A percentile compares a stretch with the other conserved stretches of the same genome.
These are phyloP conservation scores for Scheffersomyces amazonensis DNA, from an alignment of 805 yeast species.

Conservation along the genomic window DNA sequence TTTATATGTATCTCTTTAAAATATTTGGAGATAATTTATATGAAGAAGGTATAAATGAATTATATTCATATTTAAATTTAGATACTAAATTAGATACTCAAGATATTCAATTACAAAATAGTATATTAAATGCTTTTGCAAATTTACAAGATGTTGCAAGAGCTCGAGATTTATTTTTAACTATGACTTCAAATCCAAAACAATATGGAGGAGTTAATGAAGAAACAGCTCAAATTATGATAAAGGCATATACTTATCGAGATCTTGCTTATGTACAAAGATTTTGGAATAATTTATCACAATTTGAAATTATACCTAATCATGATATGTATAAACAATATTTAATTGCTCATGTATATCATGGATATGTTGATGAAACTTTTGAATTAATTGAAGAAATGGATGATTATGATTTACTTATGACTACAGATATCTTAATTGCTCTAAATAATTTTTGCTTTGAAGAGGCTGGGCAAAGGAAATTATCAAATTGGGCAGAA, in stretches of 20 bases:
- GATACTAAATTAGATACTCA: conserved; percentile 51
- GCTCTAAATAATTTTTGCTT: conserved; percentile 46
- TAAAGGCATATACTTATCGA: conserved; percentile 56
- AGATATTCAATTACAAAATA: conserved; percentile 57
- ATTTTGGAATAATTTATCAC: conserved; percentile 60
- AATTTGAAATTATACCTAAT: conserved; percentile 51
- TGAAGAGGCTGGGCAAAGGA: conserved; percentile 25
- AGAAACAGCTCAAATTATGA: conserved; percentile 64
- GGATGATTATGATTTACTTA: conserved; percentile 43
- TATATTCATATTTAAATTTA: conserved; percentile 63
- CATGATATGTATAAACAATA: conserved; percentile 55
- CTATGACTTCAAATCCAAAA: conserved; percentile 53
- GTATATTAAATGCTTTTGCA: conserved; percentile 62
- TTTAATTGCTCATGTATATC: conserved; percentile 67
- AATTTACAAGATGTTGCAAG: conserved; percentile 53
- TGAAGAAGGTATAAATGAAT: conserved; percentile 61
- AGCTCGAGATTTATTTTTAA: conserved; percentile 58
- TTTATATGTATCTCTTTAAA: conserved; percentile 58
- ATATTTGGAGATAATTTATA: conserved; percentile 59
- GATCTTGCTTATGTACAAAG: conserved; percentile 55
- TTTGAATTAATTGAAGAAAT: conserved; percentile 46
- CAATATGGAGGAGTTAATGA: conserved; percentile 50
- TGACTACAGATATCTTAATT: conserved; percentile 43
- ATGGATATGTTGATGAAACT: conserved; percentile 59
- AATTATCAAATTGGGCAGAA: conserved; percentile 32